Evolutionary conservation across 2,329 filamentous ascomycete species (phyloP), one percentile per base, ranked within the genome.

Genomic region (Epichloe gansuensis): DNA sequence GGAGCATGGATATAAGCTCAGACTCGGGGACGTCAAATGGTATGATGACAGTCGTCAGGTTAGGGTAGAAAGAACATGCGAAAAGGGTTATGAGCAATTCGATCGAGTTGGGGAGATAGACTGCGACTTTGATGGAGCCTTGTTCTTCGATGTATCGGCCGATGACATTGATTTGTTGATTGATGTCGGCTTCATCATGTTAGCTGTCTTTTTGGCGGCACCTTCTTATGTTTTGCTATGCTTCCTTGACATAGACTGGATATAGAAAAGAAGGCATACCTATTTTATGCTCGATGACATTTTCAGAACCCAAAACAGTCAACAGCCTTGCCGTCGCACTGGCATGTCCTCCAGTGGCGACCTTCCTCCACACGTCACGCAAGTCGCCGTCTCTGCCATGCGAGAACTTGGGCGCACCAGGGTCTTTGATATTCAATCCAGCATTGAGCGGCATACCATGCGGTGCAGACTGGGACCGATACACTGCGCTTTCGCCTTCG

Each of bases 71-170:
- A 57, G 87, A 82, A 66, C 87, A 90, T 52, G 90, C 89, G 62
- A 98, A 95, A 21, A 97, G 72, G 7, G 85, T 77, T 36, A 81
- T 78, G 48, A 98, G 73, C 55, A 95, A 81, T 69, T 98, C 93
- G 61, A 95, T 76, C 46, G 89, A 95, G 74, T 98, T 96, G 43
- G 90, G 89, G 52, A 97, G 76, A 66, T 94, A 95, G 57, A 97
- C 78, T 56, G 89, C 93, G 35, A 97, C 87, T 48, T 82, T 84
- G 64, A 82, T 85, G 39, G 81, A 81, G 52, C 82, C 80, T 56
- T 85, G 79, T 60, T 86, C 79, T 53, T 87, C 74, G 58, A 88
- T 77, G 61, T 90, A 81, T 61, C 80, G 79, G 56, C 93, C 93
- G 61, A 97, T 81, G 31, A 93, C 77, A 66, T 87, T 90, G 66